A percentile compares a stretch with the other conserved stretches of the same genome.
Conservation (phyloP, 352 stramenopile species). For the Phytophthora palmivora region DNA sequence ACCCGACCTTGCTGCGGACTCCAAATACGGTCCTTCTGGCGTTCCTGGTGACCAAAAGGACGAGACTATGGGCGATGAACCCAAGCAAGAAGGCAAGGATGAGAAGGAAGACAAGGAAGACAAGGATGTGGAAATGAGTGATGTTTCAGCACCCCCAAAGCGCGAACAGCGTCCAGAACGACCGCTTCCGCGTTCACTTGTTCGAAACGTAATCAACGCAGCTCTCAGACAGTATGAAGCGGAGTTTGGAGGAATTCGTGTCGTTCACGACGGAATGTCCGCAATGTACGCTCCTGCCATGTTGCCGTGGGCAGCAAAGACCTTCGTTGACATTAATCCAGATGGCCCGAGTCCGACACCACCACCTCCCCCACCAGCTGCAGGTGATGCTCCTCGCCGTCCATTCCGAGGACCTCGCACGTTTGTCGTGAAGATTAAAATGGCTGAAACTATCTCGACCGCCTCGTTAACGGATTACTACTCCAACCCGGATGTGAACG, state of each 20-base stretch:
- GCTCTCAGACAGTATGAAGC: constrained; percentile 47
- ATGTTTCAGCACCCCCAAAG: constrained; percentile 21
- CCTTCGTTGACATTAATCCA: constrained; percentile 54
- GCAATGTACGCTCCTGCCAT: constrained; percentile 51
- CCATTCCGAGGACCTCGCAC: constrained; percentile 45
- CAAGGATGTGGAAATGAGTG: constrained; percentile 51
- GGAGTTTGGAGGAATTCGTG: constrained; percentile 49
- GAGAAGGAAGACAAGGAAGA: constrained; percentile 25
- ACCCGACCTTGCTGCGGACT: constrained; percentile 33
- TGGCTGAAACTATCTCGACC: constrained; percentile 60
- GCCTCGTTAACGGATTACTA: constrained; percentile 50
- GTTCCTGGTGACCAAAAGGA: constrained; percentile 41
- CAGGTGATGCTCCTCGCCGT: constrained; percentile 17
- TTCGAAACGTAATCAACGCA: constrained; percentile 63
- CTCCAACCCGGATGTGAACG: constrained; percentile 54
- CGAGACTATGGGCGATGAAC: constrained; percentile 37
- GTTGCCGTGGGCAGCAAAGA: constrained; percentile 51
- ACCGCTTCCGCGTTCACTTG: constrained; percentile 44
- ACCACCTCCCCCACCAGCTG: constrained; percentile 13
- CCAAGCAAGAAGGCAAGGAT: constrained; percentile 28
- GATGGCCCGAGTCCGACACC: constrained; percentile 24
- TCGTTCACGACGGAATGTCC: constrained; percentile 62
- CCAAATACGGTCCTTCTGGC: constrained; percentile 52
- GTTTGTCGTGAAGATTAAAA: constrained; percentile 71
- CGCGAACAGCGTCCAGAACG: constrained; percentile 28